These are phyloP conservation scores for Thraustochytrium striatum DNA, from an alignment of 352 stramenopile genomes.

Conservation along the genomic window DNA sequence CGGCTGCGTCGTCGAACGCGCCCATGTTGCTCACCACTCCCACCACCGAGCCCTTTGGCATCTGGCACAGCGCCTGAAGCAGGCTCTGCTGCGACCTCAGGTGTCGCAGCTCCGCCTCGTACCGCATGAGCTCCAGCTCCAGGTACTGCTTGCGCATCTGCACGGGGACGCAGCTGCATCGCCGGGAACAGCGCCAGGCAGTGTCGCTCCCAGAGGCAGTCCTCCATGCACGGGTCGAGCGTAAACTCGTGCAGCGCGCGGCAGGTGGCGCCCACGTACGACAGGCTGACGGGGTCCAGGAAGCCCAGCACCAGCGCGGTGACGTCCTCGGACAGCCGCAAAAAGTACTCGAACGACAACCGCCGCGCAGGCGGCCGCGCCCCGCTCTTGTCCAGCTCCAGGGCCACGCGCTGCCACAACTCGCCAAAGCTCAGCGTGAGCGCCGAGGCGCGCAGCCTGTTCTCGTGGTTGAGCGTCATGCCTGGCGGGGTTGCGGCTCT, in stretches of 20 bases:
- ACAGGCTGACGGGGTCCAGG: not conserved
- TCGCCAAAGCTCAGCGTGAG: conserved; percentile 26
- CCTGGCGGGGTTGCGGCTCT: too few species aligned
- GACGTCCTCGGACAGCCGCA: not conserved
- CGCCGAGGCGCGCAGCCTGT: conserved; percentile 19
- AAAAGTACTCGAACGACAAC: conserved; percentile 13
- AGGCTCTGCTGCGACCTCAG: not conserved
- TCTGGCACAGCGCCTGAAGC: conserved; percentile 22
- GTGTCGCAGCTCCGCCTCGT: conserved; percentile 38
- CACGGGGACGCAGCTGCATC: not conserved
- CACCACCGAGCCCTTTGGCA: conserved; percentile 41
- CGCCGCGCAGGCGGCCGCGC: not conserved
- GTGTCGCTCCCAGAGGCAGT: not conserved
- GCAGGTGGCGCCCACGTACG: not conserved
- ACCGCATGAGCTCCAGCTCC: not conserved
- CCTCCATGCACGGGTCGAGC: not conserved
- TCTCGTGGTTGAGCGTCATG: not conserved
- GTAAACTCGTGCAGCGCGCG: not conserved
- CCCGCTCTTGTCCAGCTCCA: not conserved
- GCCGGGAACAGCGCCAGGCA: not conserved
- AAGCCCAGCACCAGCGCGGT: not conserved
- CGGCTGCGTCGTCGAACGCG: conserved; percentile 15
- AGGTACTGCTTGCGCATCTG: not conserved
- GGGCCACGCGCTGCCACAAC: conserved; percentile 25
- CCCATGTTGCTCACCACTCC: conserved; percentile 31